Base-by-base conservation (phyloP, 768 basidiomycete genomes). In the Boletus edulis region DNA sequence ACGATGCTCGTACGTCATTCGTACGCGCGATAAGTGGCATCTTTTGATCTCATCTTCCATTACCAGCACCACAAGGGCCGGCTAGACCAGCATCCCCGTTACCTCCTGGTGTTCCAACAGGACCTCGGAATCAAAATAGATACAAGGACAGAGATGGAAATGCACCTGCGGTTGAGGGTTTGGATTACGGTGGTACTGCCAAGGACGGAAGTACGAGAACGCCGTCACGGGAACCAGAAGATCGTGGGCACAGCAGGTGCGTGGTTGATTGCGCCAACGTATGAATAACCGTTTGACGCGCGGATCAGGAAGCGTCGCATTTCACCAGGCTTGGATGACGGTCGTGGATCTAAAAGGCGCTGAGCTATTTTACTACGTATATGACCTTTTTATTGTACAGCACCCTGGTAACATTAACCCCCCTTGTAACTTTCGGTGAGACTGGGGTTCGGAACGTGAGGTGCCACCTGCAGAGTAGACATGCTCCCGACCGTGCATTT, bases 71-170 rank as follows among this genome's bases (percentile, higher is more conserved):
- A 24, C 75, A 77, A 52, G 76, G 78, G 8, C 84, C 87, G 39
- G 84, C 84, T 35, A 81, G 91, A 55, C 86, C 91, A 5, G 87
- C 90, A 7, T 93, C 91, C 0, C 91, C 91, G 17, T 78, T 94
- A 2, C 91, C 91, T 1, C 90, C 91, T 14, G 86, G 86, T 55
- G 91, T 94, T 18, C 91, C 91, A 2, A 94, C 91, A 0, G 91
- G 91, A 1, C 91, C 91, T 13, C 78, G 91, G 42, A 92, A 92
- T 68, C 88, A 89, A 70, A 90, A 89, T 66, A 91, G 91, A 67
- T 93, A 94, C 75, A 93, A 92, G 76, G 91, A 94, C 69, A 80
- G 90, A 40, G 91, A 93, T 65, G 85, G 83, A 15, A 90, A 90
- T 64, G 87, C 89, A 2, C 87, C 89, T 56, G 89, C 89, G 27